phyloP scores from a whole-genome alignment of 1,139 yeast species.

The Pichia sp. region DNA sequence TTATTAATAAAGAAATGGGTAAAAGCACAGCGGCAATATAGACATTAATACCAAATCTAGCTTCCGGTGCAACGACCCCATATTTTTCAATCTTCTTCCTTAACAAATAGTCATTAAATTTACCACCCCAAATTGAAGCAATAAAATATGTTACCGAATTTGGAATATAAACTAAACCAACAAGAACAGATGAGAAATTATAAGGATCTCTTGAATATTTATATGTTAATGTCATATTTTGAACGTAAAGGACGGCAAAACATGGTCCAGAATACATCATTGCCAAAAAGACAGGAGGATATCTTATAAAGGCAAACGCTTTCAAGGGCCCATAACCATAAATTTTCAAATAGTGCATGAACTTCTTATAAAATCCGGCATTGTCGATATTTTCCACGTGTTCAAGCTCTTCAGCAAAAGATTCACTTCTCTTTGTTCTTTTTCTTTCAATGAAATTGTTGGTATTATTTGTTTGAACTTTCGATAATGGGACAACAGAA shows the following conservation, averaged over 20 bases:
- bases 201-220: slow-evolving; percentile 61
- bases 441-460: slow-evolving; percentile 23
- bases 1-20: slow-evolving; percentile 61
- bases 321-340: slow-evolving; percentile 40
- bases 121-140: slow-evolving; percentile 72
- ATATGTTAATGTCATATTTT: slow-evolving; percentile 66
- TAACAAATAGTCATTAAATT: slow-evolving; percentile 64
- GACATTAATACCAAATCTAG: slow-evolving; percentile 70
- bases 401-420: slow-evolving; percentile 21
- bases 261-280: slow-evolving; percentile 58
- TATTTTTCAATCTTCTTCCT: slow-evolving; percentile 44
- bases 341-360: slow-evolving; percentile 29
- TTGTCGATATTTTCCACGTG: slow-evolving; percentile 16
- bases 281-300: slow-evolving; percentile 69
- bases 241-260: slow-evolving; percentile 61
- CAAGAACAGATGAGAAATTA: slow-evolving; percentile 52
- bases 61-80: slow-evolving; percentile 66
- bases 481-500: slow-evolving; percentile 27
- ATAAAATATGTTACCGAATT: slow-evolving; percentile 70
- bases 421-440: slow-evolving; percentile 14
- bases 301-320: slow-evolving; percentile 42
- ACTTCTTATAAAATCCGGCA: slow-evolving; percentile 10
- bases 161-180: slow-evolving; percentile 76
- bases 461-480: slow-evolving; percentile 21
- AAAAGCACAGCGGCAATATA: slow-evolving; percentile 52